A percentile compares a stretch with the other conserved stretches of the same genome.
Evolutionary conservation across 768 basidiomycete genomes (phyloP).

Genomic region (Crassisporium funariophilum): DNA sequence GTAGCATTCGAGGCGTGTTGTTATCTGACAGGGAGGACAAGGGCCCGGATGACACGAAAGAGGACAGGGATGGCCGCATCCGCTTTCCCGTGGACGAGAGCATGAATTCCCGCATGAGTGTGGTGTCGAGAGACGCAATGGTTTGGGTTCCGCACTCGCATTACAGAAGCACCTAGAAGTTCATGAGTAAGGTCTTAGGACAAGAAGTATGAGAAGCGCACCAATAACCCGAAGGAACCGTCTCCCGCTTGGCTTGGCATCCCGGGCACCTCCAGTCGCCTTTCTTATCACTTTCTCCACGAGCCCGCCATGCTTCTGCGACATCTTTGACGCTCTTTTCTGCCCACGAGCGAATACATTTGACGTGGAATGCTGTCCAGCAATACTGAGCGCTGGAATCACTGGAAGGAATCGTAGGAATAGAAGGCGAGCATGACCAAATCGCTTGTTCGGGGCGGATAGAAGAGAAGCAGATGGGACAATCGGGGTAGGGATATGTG

Average conservation of each 20-base stretch:
- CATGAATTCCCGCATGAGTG: conserved; percentile 79
- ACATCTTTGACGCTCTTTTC: conserved; percentile 75
- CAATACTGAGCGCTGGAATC: conserved; percentile 66
- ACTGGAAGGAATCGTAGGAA: conserved; percentile 39
- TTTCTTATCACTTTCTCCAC: conserved; percentile 59
- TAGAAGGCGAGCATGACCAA: conserved; percentile 83
- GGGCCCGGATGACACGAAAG: conserved; percentile 92
- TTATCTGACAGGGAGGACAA: conserved; percentile 90
- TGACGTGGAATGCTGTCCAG: conserved; percentile 89
- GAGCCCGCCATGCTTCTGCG: conserved; percentile 69
- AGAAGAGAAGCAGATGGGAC: conserved; percentile 80
- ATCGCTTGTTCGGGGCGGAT: conserved; percentile 80
- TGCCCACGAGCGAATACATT: conserved; percentile 90
- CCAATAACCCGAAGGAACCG: conserved; percentile 68
- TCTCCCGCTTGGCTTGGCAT: conserved; percentile 79
- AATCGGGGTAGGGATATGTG: conserved; percentile 75
- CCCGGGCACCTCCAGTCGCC: conserved; percentile 95
- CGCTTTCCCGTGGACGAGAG: conserved; percentile 52
- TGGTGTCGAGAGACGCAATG: conserved; percentile 66
- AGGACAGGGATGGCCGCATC: conserved; percentile 83
- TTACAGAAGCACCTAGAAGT: conserved; percentile 80
- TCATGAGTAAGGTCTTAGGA: not conserved
- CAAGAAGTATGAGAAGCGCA: conserved; percentile 32
- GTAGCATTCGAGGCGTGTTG: conserved; percentile 74
- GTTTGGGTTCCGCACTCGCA: conserved; percentile 70